phyloP scores from a whole-genome alignment of 495 filamentous ascomycete species.

The Collariella sp. region DNA sequence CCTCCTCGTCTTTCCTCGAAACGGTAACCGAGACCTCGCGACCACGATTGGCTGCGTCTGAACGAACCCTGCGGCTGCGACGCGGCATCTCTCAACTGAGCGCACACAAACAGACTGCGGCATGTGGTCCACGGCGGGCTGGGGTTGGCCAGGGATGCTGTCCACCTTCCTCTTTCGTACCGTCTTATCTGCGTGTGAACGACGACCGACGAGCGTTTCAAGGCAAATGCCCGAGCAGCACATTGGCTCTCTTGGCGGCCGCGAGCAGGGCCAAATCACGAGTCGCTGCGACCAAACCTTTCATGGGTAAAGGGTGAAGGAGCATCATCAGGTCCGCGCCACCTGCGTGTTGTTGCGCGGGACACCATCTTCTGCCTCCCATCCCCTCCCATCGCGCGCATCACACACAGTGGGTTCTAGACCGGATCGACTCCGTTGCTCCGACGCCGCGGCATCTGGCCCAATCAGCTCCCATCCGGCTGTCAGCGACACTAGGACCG shows the following conservation, averaged over 20 bases:
- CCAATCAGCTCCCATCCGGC: background rate
- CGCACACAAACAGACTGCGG: too few species aligned
- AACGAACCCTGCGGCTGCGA: too few species aligned
- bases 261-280: background rate
- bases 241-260: background rate
- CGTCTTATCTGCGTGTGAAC: background rate
- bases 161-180: background rate
- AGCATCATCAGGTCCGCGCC: background rate
- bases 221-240: background rate
- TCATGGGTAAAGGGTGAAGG: background rate
- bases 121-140: too few species aligned
- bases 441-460: background rate
- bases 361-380: background rate
- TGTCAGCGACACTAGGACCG: background rate
- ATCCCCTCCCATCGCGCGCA: background rate
- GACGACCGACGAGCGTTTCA: background rate
- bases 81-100: too few species aligned
- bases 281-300: background rate
- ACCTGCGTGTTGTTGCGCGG: background rate
- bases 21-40: too few species aligned
- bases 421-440: background rate
- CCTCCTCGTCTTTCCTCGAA: too few species aligned
- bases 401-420: background rate
- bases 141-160: background rate
- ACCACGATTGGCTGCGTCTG: too few species aligned